phyloP scores from a whole-genome alignment of 2,329 filamentous ascomycete genomes.

The Fusarium nanum region DNA sequence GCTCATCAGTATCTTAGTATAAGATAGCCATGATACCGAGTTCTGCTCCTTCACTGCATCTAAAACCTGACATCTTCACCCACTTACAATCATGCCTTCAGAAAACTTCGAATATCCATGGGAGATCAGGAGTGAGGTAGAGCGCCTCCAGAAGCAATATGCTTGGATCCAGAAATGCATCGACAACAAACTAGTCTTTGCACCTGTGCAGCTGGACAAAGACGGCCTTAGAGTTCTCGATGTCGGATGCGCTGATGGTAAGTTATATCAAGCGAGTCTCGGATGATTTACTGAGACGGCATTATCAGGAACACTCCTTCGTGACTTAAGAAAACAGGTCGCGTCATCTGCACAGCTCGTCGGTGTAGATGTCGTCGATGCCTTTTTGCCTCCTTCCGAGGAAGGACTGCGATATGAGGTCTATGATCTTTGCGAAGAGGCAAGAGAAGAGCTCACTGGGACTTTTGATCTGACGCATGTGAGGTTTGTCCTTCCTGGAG shows the following conservation, averaged over 20 bases:
- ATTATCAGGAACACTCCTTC: conserved; percentile 10
- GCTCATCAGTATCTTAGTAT: not conserved
- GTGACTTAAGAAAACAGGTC: conserved; percentile 18
- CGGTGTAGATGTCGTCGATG: conserved; percentile 22
- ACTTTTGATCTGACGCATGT: conserved; percentile 18
- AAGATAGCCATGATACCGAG: not conserved
- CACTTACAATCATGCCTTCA: not conserved
- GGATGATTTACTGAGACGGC: rapidly evolving
- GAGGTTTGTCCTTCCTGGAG: conserved; percentile 12
- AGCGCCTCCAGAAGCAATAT: conserved; percentile 28
- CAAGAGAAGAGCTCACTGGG: not conserved
- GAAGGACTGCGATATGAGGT: conserved; percentile 1
- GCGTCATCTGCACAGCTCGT: conserved; percentile 22
- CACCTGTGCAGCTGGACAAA: not conserved
- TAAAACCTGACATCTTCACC: not conserved
- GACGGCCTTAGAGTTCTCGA: conserved; percentile 11
- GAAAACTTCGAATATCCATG: conserved; percentile 4
- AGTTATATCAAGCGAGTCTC: rapidly evolving
- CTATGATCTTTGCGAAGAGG: conserved; percentile 10
- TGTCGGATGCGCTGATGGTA: conserved; percentile 28
- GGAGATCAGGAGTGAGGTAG: conserved; percentile 5
- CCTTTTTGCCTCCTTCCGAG: conserved; percentile 7
- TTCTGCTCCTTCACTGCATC: not conserved
- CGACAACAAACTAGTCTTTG: conserved; percentile 12
- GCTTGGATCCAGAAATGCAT: conserved; percentile 27